A percentile compares a stretch with the other conserved stretches of the same genome.
Conservation (phyloP, 192 early-diverging fungal genomes). For the Coemansia sp. region DNA sequence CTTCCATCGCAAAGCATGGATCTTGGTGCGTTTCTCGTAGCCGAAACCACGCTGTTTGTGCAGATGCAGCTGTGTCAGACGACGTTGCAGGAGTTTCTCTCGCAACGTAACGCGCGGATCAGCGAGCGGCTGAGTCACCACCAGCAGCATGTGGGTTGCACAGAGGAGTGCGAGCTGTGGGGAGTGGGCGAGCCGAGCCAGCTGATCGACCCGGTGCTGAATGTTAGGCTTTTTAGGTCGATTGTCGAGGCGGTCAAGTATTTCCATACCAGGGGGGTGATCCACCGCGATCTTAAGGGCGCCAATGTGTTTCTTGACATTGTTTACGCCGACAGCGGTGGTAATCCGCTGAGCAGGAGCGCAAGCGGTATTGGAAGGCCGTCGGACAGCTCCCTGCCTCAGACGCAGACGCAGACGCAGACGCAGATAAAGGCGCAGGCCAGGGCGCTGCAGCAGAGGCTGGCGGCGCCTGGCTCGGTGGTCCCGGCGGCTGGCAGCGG, state of each 20-base stretch:
- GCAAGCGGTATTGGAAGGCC: conserved; percentile 36
- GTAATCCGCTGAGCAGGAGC: conserved; percentile 34
- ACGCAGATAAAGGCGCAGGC: neutral
- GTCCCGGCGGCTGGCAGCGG: conserved; percentile 63
- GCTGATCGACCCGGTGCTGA: conserved; percentile 61
- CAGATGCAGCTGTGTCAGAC: conserved; percentile 94
- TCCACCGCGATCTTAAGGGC: conserved; percentile 90
- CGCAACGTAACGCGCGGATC: conserved; percentile 64
- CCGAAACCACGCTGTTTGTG: conserved; percentile 66
- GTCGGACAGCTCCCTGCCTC: conserved; percentile 37
- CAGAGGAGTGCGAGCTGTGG: conserved; percentile 25
- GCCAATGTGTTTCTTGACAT: conserved; percentile 78
- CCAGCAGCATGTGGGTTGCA: conserved; percentile 18
- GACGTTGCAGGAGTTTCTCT: conserved; percentile 69
- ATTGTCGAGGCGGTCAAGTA: conserved; percentile 76
- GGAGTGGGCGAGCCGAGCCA: conserved; percentile 16
- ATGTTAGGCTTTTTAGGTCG: conserved; percentile 66
- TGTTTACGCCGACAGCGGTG: conserved; percentile 35
- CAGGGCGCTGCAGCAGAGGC: conserved; percentile 23
- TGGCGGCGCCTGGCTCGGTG: conserved; percentile 35
- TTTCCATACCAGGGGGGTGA: conserved; percentile 54
- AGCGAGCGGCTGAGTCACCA: conserved; percentile 12
- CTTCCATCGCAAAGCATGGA: conserved; percentile 21
- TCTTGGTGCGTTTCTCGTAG: conserved; percentile 8
- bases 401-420: conserved; percentile 10